phyloP scores from a whole-genome alignment of 164 flowering plant species.

The Paratinospora sagittata region DNA sequence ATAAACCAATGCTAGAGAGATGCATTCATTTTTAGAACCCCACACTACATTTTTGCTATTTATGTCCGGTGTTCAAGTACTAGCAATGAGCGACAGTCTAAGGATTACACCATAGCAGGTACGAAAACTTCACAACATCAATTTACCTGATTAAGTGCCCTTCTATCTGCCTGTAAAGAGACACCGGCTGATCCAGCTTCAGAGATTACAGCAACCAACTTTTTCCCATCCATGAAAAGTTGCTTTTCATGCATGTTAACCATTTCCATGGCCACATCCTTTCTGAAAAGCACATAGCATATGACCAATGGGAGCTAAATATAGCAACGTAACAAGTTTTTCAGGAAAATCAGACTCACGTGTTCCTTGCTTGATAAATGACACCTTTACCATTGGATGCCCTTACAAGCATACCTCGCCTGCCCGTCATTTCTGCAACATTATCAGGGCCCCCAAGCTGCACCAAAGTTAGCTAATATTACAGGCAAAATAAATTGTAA shows the following conservation, averaged over 20 bases:
- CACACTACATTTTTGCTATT: not conserved
- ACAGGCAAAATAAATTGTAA: not conserved
- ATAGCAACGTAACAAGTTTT: not conserved
- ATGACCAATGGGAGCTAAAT: not conserved
- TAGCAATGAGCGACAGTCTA: not conserved
- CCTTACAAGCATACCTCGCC: constrained; percentile 96
- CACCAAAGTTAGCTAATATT: constrained; percentile 11
- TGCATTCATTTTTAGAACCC: not conserved
- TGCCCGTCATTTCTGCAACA: constrained; percentile 96
- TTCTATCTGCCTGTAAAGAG: constrained; percentile 94
- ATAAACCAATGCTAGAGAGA: not conserved
- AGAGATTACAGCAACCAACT: constrained; percentile 86
- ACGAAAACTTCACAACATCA: not conserved
- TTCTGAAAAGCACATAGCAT: constrained; percentile 37
- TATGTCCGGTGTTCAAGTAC: not conserved
- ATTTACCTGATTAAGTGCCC: constrained; percentile 82
- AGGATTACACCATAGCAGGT: not conserved
- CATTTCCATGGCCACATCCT: constrained; percentile 96
- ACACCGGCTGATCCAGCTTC: constrained; percentile 99
- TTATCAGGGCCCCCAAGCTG: constrained; percentile 99
- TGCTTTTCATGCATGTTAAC: constrained; percentile 98
- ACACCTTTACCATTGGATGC: constrained; percentile 90
- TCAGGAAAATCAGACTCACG: constrained; percentile 52
- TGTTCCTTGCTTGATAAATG: constrained; percentile 84
- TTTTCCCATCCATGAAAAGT: constrained; percentile 91